Conservation (phyloP, 2,329 filamentous ascomycete genomes). For the Trichoderma sp. region DNA sequence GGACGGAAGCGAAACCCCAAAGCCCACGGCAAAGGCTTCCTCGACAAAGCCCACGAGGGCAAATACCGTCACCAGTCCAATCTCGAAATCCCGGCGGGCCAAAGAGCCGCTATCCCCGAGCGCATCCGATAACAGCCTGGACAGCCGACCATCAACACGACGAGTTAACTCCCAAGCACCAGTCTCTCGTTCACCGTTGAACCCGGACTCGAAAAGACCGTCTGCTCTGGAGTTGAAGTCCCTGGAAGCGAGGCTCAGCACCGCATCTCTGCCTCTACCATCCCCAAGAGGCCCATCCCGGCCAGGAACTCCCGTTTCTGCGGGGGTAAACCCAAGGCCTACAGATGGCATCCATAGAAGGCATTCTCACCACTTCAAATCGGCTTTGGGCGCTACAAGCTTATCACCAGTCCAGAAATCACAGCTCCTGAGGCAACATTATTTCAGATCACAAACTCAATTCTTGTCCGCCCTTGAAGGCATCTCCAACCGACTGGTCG, state of each 20-base stretch:
- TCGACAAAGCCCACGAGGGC: slow-evolving; percentile 61
- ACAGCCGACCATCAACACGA: slow-evolving; percentile 31
- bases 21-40: slow-evolving; percentile 68
- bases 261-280: slow-evolving; percentile 67
- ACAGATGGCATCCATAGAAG: slow-evolving; percentile 54
- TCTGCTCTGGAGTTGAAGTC: slow-evolving; percentile 55
- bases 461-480: slow-evolving; percentile 79
- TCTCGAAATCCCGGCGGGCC: slow-evolving; percentile 50
- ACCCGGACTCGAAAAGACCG: slow-evolving; percentile 43
- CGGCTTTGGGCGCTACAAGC: slow-evolving; percentile 58
- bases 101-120: slow-evolving; percentile 51
- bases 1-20: slow-evolving; percentile 44
- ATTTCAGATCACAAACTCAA: slow-evolving; percentile 79
- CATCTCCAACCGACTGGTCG: slow-evolving; percentile 81
- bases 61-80: slow-evolving; percentile 62
- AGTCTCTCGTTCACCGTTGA: slow-evolving; percentile 28
- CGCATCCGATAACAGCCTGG: slow-evolving; percentile 42
- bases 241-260: slow-evolving; percentile 64
- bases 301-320: slow-evolving; percentile 60
- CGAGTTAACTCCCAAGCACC: slow-evolving; percentile 29
- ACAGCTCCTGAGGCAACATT: slow-evolving; percentile 75
- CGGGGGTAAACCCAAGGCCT: slow-evolving; percentile 49
- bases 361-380: slow-evolving; percentile 63
- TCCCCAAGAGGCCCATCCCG: slow-evolving; percentile 55
- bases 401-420: slow-evolving; percentile 67